These are phyloP conservation scores for Emmonsiellopsis sp. DNA, from an alignment of 2,329 filamentous ascomycete genomes.

Conservation along the genomic window DNA sequence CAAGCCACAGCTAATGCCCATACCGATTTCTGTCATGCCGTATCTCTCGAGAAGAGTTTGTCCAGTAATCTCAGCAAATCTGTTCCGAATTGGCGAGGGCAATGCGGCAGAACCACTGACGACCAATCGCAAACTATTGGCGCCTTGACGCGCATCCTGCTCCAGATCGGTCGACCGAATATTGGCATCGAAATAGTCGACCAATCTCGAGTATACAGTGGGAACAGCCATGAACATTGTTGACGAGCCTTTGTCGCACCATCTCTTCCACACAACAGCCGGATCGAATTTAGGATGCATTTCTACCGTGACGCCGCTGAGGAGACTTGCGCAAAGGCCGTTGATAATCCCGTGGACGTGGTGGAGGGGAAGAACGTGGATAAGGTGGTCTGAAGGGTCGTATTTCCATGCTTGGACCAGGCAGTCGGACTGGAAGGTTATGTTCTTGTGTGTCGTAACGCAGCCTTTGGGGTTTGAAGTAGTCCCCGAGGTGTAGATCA, in stretches of 20 bases:
- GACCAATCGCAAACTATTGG: constrained; percentile 27
- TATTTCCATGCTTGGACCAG: constrained; percentile 34
- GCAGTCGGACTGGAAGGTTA: constrained; percentile 23
- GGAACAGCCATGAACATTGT: constrained; percentile 45
- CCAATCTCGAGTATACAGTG: constrained; percentile 42
- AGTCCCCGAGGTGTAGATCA: constrained; percentile 37
- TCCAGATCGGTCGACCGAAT: constrained; percentile 29
- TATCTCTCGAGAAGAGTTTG: constrained; percentile 40
- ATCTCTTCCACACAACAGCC: constrained; percentile 39
- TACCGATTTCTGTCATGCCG: constrained; percentile 45
- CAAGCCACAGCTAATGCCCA: constrained; percentile 38
- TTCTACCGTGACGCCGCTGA: constrained; percentile 40
- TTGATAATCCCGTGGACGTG: constrained; percentile 45
- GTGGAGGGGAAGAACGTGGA: constrained; percentile 43
- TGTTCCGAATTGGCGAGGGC: constrained; percentile 33
- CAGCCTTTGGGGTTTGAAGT: constrained; percentile 36
- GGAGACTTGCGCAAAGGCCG: constrained; percentile 38
- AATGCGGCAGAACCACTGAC: constrained; percentile 37
- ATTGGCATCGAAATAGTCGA: constrained; percentile 35
- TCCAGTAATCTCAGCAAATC: constrained; percentile 32
- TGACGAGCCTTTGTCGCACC: constrained; percentile 31
- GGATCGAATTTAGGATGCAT: constrained; percentile 40
- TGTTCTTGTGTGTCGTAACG: constrained; percentile 35
- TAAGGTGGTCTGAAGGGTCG: constrained; percentile 34
- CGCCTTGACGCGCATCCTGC: constrained; percentile 22